A percentile compares a stretch with the other conserved stretches of the same genome.
These are phyloP conservation scores for Epicoccum sorghinum DNA, from an alignment of 2,329 filamentous ascomycete species.

Conservation along the genomic window DNA sequence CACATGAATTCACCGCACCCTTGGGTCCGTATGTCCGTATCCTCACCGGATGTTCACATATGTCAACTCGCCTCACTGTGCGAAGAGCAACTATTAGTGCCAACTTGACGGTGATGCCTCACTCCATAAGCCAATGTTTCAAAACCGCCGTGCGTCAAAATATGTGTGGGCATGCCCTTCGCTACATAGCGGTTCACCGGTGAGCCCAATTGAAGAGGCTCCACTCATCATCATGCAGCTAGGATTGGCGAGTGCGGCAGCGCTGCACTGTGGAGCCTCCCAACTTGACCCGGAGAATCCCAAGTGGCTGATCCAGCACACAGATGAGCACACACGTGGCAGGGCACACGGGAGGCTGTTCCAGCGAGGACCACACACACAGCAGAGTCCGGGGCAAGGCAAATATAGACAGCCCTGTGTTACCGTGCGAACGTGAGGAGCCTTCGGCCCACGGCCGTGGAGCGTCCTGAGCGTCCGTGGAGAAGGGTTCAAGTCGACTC, in stretches of 20 bases:
- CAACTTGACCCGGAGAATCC: not conserved
- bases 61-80: not conserved
- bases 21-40: not conserved
- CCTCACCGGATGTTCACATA: not conserved
- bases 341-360: conserved; percentile 2
- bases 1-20: not conserved
- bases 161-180: conserved; percentile 3
- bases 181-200: conserved; percentile 14
- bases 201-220: conserved; percentile 10
- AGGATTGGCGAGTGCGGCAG: not conserved
- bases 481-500: not conserved
- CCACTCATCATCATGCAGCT: conserved; percentile 1
- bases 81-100: not conserved
- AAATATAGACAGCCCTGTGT: conserved; percentile 9
- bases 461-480: conserved; percentile 12
- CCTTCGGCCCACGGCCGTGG: conserved; percentile 7
- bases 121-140: not conserved
- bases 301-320: conserved; percentile 6
- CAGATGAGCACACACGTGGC: conserved; percentile 26
- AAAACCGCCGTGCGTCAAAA: not conserved
- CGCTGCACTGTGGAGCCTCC: conserved; percentile 1
- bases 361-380: conserved; percentile 7
- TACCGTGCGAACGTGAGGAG: conserved; percentile 12
- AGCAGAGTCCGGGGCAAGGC: not conserved
- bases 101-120: not conserved